Evolutionary conservation across 2,329 filamentous ascomycete genomes (phyloP), one percentile per base, ranked within the genome.

Genomic region (Fusarium ramigenum): DNA sequence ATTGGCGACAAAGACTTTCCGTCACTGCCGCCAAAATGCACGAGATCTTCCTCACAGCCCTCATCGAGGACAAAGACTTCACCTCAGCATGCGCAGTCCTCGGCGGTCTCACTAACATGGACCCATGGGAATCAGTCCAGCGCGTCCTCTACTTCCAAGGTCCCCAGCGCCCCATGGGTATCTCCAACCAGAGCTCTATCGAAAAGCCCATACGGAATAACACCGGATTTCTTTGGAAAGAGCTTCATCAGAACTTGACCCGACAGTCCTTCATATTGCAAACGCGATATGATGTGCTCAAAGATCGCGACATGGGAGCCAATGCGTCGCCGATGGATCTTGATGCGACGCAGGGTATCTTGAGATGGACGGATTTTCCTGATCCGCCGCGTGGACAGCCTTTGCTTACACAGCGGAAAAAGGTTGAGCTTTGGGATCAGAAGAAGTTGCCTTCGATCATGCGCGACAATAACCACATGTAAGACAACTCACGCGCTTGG

Each of bases 301-400:
- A 82, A 54, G 83, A 88, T 36, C 79, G 79, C 8, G 84, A 88
- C 67, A 85, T 90, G 74, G 85, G 85, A 25, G 78, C 78, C 6
- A 68, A 75, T 16, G 77, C 78, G 4, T 69, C 78, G 1, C 66
- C 79, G 5, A 74, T 78, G 63, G 82, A 86, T 43, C 82, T 87
- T 44, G 84, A 88, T 66, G 75, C 80, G 10, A 78, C 80, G 1
- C 81, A 82, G 0, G 88, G 87, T 23, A 84, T 86, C 7, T 78
- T 92, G 64, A 82, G 86, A 49, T 92, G 89, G 88, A 86, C 83
- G 10, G 90, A 91, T 72, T 84, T 91, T 49, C 90, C 90, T 3
- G 90, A 91, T 69, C 89, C 89, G 21, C 82, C 85, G 3, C 83
- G 83, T 30, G 83, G 82, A 18, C 82, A 83, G n/a, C 83, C 86